phyloP scores from a whole-genome alignment of 1,139 yeast genomes.

The Candida sp. region DNA sequence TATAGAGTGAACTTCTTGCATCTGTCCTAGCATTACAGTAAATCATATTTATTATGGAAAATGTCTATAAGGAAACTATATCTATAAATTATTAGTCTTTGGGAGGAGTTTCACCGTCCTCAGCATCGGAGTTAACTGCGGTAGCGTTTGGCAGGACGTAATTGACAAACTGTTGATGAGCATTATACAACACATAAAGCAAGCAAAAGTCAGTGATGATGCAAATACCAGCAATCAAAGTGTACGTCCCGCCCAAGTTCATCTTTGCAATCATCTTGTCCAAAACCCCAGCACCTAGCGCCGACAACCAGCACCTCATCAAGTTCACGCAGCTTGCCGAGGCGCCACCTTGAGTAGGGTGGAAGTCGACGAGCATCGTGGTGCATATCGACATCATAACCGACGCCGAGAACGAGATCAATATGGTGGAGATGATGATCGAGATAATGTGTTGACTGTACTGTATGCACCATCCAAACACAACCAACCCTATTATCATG shows the following conservation, averaged over 20 bases:
- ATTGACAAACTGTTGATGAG: slow-evolving; percentile 1
- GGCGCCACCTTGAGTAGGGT: slow-evolving; percentile 36
- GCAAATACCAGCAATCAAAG: slow-evolving; percentile 35
- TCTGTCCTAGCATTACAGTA: neutral
- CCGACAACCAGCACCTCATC: slow-evolving; percentile 40
- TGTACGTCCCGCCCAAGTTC: slow-evolving; percentile 41
- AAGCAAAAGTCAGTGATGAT: slow-evolving; percentile 23
- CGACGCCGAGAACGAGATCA: slow-evolving; percentile 33
- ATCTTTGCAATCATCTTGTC: slow-evolving; percentile 31
- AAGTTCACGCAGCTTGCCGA: slow-evolving; percentile 43
- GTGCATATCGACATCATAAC: slow-evolving; percentile 32
- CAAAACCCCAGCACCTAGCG: slow-evolving; percentile 35
- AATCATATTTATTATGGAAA: too few species aligned
- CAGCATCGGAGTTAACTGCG: slow-evolving; percentile 4
- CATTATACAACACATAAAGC: slow-evolving; percentile 16
- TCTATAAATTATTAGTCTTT: neutral
- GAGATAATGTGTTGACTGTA: slow-evolving; percentile 27
- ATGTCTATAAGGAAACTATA: neutral
- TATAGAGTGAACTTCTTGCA: neutral
- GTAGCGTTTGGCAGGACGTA: slow-evolving; percentile 5
- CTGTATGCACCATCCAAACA: slow-evolving; percentile 47
- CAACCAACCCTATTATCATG: slow-evolving; percentile 30
- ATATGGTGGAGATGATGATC: slow-evolving; percentile 33
- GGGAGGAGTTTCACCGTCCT: neutral
- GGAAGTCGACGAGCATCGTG: slow-evolving; percentile 41